Evolutionary conservation across 495 filamentous ascomycete genomes (phyloP).

Genomic region (Aspergillus affinis): DNA sequence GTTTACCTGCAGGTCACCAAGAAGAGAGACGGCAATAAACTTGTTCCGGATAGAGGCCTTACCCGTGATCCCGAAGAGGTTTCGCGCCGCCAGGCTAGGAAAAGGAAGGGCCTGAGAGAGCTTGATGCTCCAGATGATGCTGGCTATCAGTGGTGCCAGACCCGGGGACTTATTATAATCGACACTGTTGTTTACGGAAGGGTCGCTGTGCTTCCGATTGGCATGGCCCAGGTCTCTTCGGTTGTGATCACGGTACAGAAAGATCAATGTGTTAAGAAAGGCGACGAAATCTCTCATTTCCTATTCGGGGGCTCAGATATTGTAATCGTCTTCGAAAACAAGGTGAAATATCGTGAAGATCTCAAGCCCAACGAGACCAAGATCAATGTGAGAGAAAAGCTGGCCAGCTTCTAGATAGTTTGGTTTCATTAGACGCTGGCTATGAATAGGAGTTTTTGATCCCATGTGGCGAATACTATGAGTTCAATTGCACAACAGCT

Average conservation of each 20-base stretch:
- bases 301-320: conserved; percentile 37
- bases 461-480: too few species aligned
- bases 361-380: too few species aligned
- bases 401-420: too few species aligned
- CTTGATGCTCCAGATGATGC: conserved; percentile 2
- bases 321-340: conserved; percentile 24
- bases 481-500: too few species aligned
- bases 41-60: too few species aligned
- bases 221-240: conserved; percentile 3
- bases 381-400: too few species aligned
- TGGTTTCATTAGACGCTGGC: too few species aligned
- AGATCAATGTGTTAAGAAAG: conserved; percentile 21
- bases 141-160: conserved; percentile 33
- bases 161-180: conserved; percentile 28
- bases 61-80: neutral
- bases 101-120: neutral
- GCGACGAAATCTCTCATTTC: conserved; percentile 32
- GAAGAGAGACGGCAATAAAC: neutral
- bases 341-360: neutral
- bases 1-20: neutral
- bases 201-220: conserved; percentile 29
- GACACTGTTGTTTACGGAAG: conserved; percentile 18
- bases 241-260: conserved; percentile 20
- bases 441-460: too few species aligned
- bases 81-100: neutral